A percentile compares a stretch with the other conserved stretches of the same genome.
Conservation (phyloP, 331 rosid genomes). For the Stylosanthes scabra region DNA sequence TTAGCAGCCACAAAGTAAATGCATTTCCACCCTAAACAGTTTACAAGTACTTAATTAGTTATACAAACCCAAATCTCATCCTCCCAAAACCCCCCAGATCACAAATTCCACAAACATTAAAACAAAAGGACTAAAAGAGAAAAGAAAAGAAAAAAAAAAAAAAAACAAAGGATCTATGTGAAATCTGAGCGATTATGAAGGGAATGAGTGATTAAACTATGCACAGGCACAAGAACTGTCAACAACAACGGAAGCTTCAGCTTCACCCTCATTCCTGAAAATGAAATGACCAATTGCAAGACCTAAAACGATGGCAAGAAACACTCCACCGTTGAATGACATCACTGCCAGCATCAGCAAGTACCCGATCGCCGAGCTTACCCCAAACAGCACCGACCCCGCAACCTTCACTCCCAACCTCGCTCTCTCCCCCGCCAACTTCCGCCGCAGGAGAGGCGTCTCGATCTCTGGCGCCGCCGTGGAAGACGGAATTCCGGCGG, state of each 20-base stretch:
- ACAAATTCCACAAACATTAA: slow-evolving; percentile 1
- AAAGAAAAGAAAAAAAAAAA: background rate
- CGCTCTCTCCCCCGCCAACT: slow-evolving; percentile 40
- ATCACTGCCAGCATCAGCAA: slow-evolving; percentile 84
- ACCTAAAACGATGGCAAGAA: slow-evolving; percentile 75
- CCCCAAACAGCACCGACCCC: slow-evolving; percentile 68
- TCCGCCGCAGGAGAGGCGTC: slow-evolving; percentile 56
- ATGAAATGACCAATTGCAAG: slow-evolving; percentile 68
- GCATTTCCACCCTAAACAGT: background rate
- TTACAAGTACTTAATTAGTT: background rate
- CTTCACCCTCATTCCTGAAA: slow-evolving; percentile 69
- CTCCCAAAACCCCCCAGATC: background rate
- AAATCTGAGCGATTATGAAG: background rate
- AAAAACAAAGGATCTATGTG: background rate
- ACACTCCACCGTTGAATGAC: slow-evolving; percentile 95
- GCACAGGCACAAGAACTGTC: slow-evolving; percentile 91
- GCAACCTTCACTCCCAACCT: slow-evolving; percentile 50
- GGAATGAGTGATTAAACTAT: slow-evolving; percentile 48
- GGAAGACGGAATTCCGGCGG: slow-evolving; percentile 23
- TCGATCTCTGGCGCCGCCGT: slow-evolving; percentile 53
- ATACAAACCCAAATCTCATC: background rate
- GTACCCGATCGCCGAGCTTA: slow-evolving; percentile 91
- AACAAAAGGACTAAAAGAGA: background rate
- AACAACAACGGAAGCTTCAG: slow-evolving; percentile 48
- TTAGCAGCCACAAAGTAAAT: background rate